Evolutionary conservation across 202 grass and related monocot genomes (phyloP), one percentile per base, ranked within the genome.

Genomic region (Digitaria exilis): DNA sequence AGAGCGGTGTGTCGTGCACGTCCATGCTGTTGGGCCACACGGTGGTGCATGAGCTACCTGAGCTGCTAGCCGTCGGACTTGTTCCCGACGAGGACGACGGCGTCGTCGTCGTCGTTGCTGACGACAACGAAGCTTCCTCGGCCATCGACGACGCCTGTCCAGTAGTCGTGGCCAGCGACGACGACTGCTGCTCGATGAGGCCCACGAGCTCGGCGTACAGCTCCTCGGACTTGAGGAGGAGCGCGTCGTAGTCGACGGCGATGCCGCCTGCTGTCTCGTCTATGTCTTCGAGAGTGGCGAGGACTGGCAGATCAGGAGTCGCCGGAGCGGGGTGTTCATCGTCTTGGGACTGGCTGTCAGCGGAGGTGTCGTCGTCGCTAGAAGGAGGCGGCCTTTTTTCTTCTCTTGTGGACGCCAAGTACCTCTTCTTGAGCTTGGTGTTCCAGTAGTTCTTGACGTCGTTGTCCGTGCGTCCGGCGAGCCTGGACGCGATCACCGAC

Each of bases 381-480:
- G 52, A 2, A 31, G 71, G 22, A 4, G 71, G 9, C 31, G 11
- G 18, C 12, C 4, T 1, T 42, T n/a, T n/a, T n/a, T 0, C 39
- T 13, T 59, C 55, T 51, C 5, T 50, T 11, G 37, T 46, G 37
- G 52, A 39, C 2, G 70, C 43, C 51, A 70, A 31, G 80, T 79
- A 79, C 80, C 69, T 80, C 84, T 90, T 90, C 88, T 87, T 90
- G 80, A 90, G 88, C 69, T 90, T 90, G 76, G 88, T 90, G 80
- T 90, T 97, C 94, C 94, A 97, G 80, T 92, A 87, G 70, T 97
- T 97, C 87, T 97, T 97, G 57, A 97, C 89, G 37, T 97, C 91
- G 49, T 97, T 97, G 70, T 94, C 94, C 11, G 94, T 97, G 25
- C 94, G 71, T 15, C 94, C 89, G 17, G 34, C 80, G 28, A 87